Evolutionary conservation across 306 rosid genomes (phyloP).

Genomic region (Vigna angularis): DNA sequence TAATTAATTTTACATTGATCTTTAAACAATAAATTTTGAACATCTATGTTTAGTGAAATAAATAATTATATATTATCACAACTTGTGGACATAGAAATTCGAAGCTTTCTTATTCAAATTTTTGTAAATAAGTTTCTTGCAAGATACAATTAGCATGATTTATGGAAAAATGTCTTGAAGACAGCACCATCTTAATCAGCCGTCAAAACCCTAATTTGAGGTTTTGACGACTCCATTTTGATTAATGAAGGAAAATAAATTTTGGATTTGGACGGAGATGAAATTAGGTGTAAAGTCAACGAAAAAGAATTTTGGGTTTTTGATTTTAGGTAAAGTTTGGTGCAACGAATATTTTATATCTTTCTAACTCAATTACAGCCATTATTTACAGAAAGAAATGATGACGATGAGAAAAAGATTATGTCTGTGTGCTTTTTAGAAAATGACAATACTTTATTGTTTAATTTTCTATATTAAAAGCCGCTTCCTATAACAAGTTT

Average conservation of each 20-base stretch:
- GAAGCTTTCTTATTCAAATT: neutral
- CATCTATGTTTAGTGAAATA: no score
- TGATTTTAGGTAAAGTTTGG: constrained; percentile 10
- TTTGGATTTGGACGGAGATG: neutral
- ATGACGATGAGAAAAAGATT: neutral
- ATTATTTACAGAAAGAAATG: neutral
- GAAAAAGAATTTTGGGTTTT: neutral
- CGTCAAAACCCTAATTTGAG: neutral
- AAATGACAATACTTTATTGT: no score
- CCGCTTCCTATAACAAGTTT: no score
- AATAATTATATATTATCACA: no score
- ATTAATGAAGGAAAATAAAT: neutral
- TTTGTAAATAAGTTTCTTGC: constrained; percentile 15
- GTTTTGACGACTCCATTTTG: neutral
- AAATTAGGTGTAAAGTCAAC: constrained; percentile 2
- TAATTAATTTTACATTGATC: no score
- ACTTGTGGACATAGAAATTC: no score
- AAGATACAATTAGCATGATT: neutral
- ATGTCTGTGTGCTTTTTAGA: neutral
- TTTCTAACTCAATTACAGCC: neutral
- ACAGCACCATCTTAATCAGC: neutral
- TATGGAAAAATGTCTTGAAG: neutral
- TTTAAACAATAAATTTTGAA: no score
- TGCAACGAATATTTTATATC: neutral
- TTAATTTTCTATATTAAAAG: no score